Base-by-base conservation (phyloP, 2,329 filamentous ascomycete species). In the Fusarium ramigenum region DNA sequence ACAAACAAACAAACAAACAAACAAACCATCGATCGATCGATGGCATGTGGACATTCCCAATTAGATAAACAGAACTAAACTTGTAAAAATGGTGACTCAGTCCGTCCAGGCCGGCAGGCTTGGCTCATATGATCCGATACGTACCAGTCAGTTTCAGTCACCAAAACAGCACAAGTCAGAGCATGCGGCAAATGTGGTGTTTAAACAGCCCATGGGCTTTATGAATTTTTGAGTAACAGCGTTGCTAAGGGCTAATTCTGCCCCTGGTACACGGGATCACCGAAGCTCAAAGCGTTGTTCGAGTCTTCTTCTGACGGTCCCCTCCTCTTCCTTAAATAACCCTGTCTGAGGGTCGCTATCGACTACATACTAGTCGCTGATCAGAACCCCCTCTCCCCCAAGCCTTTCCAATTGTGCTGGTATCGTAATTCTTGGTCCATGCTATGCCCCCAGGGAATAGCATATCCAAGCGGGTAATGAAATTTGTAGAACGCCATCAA, bases 371-470 rank as follows among this genome's bases (percentile, higher is more conserved):
- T 61, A 69, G 70, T 68, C 66, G 46, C 73, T 69, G 62, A 60
- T 77, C 71, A 53, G 62, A 56, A 54, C 59, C 58, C 63, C 52
- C 63, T 49, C 64, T 60, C 49, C 64, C 49, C 59, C 67, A 23
- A 57, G 50, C 66, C 63, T 63, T 58, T 72, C 66, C 66, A 56
- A 63, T 65, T 67, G 67, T 75, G 63, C 72, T 78, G 76, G 76
- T 78, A 78, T 78, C 76, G 75, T 74, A 66, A 67, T 75, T 75
- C 64, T 72, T 73, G 70, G 68, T 43, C 60, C 43, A 66, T 65
- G 64, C 73, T 73, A 43, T 70, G 39, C 75, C 65, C 75, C 75
- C 74, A 70, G 75, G 74, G 75, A 75, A 77, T 43, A 61, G 67
- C 65, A 65, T 56, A 58, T 63, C 67, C 75, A 77, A 78, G 64